phyloP scores from a whole-genome alignment of 805 yeast genomes.

The Starmerella apicola region DNA sequence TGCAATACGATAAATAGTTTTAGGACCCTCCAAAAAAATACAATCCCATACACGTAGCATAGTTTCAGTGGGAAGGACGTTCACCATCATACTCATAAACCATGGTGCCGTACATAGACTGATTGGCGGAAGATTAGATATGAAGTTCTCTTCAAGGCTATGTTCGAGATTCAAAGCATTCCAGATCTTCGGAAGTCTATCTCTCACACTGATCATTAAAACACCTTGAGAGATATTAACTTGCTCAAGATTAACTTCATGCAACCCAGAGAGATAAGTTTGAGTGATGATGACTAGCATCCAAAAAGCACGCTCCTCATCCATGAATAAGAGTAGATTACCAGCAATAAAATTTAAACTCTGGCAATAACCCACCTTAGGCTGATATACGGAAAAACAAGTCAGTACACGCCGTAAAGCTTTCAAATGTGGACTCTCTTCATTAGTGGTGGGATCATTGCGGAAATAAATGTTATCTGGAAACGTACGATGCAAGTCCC shows the following conservation, averaged over 20 bases:
- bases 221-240: constrained; percentile 94
- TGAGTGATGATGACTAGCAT: constrained; percentile 86
- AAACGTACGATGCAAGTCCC: constrained; percentile 86
- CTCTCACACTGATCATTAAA: constrained; percentile 70
- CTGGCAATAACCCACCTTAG: constrained; percentile 91
- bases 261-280: constrained; percentile 77
- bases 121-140: constrained; percentile 73
- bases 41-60: constrained; percentile 90
- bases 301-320: constrained; percentile 89
- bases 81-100: constrained; percentile 97
- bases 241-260: constrained; percentile 80
- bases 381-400: constrained; percentile 76
- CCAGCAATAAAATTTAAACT: constrained; percentile 90
- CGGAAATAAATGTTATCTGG: constrained; percentile 85
- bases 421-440: constrained; percentile 35
- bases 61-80: constrained; percentile 77
- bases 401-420: constrained; percentile 65
- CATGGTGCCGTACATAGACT: constrained; percentile 91
- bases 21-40: constrained; percentile 81
- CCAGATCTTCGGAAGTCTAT: constrained; percentile 79
- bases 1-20: constrained; percentile 70
- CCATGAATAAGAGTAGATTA: constrained; percentile 65
- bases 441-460: constrained; percentile 26
- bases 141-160: constrained; percentile 34
- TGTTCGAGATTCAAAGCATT: constrained; percentile 35